phyloP scores from a whole-genome alignment of 2,329 filamentous ascomycete genomes.

The Cryphonectria nitschkei region DNA sequence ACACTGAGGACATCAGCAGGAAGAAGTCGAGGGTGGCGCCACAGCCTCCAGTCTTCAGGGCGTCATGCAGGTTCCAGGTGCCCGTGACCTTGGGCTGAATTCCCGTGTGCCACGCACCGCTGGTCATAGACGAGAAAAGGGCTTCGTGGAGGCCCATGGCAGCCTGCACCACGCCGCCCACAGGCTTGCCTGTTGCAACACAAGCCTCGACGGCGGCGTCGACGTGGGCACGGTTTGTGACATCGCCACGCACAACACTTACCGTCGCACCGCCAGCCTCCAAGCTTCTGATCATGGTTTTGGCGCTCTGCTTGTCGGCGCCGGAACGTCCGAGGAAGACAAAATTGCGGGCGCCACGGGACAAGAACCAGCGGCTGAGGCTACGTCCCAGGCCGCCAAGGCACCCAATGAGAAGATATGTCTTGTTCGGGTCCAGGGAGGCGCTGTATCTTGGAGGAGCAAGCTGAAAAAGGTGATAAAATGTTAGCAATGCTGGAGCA shows the following conservation, averaged over 20 bases:
- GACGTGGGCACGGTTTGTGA: conserved; percentile 42
- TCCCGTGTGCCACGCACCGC: not conserved
- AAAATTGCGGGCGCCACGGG: conserved; percentile 13
- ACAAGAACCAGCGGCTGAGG: conserved; percentile 12
- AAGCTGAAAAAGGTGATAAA: not conserved
- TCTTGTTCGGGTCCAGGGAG: not conserved
- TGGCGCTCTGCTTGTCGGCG: conserved; percentile 5
- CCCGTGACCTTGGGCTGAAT: not conserved
- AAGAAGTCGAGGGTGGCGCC: not conserved
- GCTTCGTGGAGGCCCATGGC: not conserved
- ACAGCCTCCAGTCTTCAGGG: not conserved
- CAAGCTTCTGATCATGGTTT: conserved; percentile 7
- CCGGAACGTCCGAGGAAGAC: conserved; percentile 15
- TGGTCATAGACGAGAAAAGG: not conserved
- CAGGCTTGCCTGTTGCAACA: conserved; percentile 33
- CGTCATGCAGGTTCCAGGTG: not conserved
- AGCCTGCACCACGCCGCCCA: not conserved
- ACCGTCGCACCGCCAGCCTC: conserved; percentile 44
- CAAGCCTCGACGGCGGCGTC: conserved; percentile 44
- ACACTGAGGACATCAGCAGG: conserved; percentile 36
- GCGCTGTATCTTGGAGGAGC: not conserved
- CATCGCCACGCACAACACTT: conserved; percentile 53
- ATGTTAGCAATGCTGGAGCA: not conserved
- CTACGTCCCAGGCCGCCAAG: not conserved
- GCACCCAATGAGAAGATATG: not conserved